Base-by-base conservation (phyloP, 176 grass and related monocot species). In the Oryza nivara region DNA sequence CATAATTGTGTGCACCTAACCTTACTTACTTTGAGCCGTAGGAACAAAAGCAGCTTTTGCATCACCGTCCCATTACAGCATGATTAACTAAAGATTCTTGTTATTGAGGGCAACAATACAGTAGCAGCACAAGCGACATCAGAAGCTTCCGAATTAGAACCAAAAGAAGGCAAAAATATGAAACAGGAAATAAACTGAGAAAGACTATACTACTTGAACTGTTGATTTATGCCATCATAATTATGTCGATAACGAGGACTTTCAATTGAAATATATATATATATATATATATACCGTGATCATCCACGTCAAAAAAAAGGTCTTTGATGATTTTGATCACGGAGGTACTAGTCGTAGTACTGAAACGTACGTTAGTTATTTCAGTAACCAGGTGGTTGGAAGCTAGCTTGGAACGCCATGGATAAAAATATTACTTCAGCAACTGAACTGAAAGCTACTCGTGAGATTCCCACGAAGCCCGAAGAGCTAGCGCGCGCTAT, bases 1-100 rank as follows among this genome's bases (percentile, higher is more conserved):
- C 84, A 79, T 90, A 68, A 79, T 69, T 83, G 63, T 51, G 70
- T 7, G 61, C 84, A 87, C 80, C 88, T 14, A 83, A 82, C 78
- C 46, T 45, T 78, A 43, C 43, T 79, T 73, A 51, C 44, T 79
- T 73, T 79, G 66, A 43, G 56, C 9, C 48, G 30, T 68, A 79
- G 46, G 19, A 58, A 58, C 54, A 36, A 86, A 82, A 74, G 79
- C 38, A 69, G 60, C 68, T 74, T 51, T 86, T 2, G 34, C 41
- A 51, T 23, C 71, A n/a, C 19, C 17, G 5, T 80, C 9, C 36
- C 19, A 13, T 80, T 36, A n/a, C 65, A 36, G 48, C 4, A 56
- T 35, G 28, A 20, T 52, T 20, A 58, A 34, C 34, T 54, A 15
- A 34, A 44, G 11, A 14, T 25, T 16, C 58, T 81, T 82, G 17